Base-by-base conservation (phyloP, 1,284 basidiomycete species). In the Ceratobasidium sp. region DNA sequence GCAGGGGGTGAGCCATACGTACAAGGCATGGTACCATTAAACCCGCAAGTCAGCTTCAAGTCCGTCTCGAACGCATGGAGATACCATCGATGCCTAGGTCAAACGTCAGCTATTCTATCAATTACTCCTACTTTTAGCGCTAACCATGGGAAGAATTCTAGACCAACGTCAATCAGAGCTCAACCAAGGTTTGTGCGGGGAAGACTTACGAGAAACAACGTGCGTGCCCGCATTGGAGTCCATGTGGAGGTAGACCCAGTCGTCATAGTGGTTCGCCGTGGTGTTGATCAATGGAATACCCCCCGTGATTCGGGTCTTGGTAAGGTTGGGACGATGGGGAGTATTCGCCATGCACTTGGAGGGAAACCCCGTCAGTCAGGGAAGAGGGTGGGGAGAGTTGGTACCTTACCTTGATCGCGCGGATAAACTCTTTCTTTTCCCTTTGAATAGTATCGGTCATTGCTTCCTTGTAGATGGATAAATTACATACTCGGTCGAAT, bases 161-260 rank as follows among this genome's bases (percentile, higher is more conserved):
- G 17, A 40, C 31, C 22, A 42, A 50, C 43, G 45, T 34, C 32
- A 10, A 10, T 64, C 34, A 58, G 25, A 6, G 31, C 22, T 20
- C 4, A 12, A 12, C n/a, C 29, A 58, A 58, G 6, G 1, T 20
- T 13, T 58, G 12, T 45, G 25, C 13, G n/a, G 22, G 6, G 27
- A 29, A 17, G 25, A 67, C 62, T 20, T 67, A 67, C 62, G 50
- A 22, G 62, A 32, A 31, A 54, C 50, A 29, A 67, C 62, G 35
- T 67, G 62, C 8, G 62, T 67, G 13, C 25, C 50, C 34, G 35
- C 31, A 50, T 67, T 67, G 22, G 50, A 53, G 50, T 67, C 62
- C 50, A 67, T 54, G n/a, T 67, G 62, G 5, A 67, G 50, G n/a
- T 67, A 67, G n/a, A 67, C 62, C 62, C 62, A 67, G 34, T 67